These are phyloP conservation scores for Botryosphaeria dothidea DNA, from an alignment of 2,329 filamentous ascomycete genomes.

Conservation along the genomic window DNA sequence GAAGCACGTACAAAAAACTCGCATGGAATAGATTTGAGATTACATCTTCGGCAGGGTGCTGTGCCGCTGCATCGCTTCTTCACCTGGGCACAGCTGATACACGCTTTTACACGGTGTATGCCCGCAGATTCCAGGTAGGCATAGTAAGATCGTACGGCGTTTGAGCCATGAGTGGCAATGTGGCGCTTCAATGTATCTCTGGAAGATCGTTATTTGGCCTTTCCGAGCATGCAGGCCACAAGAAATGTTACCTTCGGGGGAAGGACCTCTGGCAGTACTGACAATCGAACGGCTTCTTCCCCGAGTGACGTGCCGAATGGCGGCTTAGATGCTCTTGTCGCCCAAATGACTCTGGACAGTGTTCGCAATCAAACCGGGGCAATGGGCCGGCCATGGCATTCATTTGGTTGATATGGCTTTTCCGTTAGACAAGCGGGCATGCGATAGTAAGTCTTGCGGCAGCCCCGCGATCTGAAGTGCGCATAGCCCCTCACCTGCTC, in stretches of 20 bases:
- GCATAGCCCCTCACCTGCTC: neutral
- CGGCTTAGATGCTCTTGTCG: neutral
- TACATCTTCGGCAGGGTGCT: neutral
- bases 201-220: neutral
- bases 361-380: neutral
- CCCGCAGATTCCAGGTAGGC: neutral
- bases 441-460: neutral
- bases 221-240: too few relatives aligned
- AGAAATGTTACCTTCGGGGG: neutral
- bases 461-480: neutral
- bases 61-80: neutral
- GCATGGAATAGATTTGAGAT: neutral
- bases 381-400: neutral
- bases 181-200: neutral
- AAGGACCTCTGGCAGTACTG: neutral
- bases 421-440: neutral
- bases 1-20: neutral
- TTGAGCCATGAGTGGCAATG: neutral
- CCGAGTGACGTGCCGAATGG: neutral
- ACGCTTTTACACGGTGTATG: neutral
- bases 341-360: neutral
- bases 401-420: neutral
- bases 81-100: neutral
- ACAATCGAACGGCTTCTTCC: neutral
- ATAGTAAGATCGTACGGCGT: neutral